These are phyloP conservation scores for Aspergillus glaucus DNA, from an alignment of 2,329 filamentous ascomycete genomes.

Conservation along the genomic window DNA sequence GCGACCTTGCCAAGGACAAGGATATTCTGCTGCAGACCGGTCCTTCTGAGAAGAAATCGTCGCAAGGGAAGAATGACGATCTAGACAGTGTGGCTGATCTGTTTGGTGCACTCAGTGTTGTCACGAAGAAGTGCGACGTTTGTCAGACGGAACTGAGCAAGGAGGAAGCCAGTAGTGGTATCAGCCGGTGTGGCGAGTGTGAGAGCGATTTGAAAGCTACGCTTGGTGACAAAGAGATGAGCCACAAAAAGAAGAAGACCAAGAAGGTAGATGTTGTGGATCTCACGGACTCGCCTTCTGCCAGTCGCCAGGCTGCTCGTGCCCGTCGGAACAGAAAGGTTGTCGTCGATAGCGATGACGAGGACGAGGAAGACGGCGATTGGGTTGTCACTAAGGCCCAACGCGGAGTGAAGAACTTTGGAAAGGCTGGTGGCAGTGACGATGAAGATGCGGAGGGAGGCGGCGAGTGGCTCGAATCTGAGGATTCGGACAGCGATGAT, in stretches of 20 bases:
- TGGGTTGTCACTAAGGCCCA: constrained; percentile 73
- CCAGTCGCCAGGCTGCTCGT: constrained; percentile 16
- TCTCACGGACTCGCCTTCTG: constrained; percentile 20
- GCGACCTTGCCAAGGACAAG: constrained; percentile 78
- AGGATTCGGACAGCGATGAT: constrained; percentile 56
- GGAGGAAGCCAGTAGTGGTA: constrained; percentile 48
- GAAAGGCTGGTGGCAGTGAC: constrained; percentile 74
- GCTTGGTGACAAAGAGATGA: constrained; percentile 25
- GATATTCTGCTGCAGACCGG: constrained; percentile 68
- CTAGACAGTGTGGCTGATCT: constrained; percentile 80
- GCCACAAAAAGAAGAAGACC: constrained; percentile 40
- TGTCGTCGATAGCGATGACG: constrained; percentile 51
- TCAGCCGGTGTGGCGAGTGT: constrained; percentile 66
- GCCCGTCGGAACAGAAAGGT: constrained; percentile 37
- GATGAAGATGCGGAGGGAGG: constrained; percentile 85
- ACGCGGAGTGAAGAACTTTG: constrained; percentile 55
- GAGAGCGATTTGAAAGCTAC: constrained; percentile 65
- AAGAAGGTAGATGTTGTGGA: constrained; percentile 32
- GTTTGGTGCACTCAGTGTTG: constrained; percentile 75
- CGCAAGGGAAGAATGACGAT: constrained; percentile 52
- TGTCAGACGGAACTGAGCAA: constrained; percentile 64
- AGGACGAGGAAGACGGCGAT: constrained; percentile 61
- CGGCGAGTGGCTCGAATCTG: constrained; percentile 68
- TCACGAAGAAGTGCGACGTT: constrained; percentile 72
- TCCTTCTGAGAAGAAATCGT: constrained; percentile 44